Percentiles rank a stretch among this genome's conserved stretches.
These are phyloP conservation scores for Aspergillus clavatus DNA, from an alignment of 2,329 filamentous ascomycete genomes.

Conservation along the genomic window DNA sequence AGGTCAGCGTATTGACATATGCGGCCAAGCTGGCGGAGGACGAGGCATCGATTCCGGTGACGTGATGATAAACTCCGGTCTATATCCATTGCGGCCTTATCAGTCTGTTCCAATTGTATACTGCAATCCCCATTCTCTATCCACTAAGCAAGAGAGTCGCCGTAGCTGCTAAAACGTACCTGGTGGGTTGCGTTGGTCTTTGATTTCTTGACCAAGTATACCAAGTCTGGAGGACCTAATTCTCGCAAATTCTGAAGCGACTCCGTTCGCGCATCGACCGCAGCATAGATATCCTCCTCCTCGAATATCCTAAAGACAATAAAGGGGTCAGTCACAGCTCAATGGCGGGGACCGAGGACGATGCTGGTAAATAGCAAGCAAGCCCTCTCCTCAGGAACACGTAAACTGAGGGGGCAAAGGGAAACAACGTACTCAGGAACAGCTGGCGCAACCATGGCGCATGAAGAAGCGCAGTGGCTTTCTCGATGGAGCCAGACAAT, in stretches of 20 bases:
- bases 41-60: conserved; percentile 93
- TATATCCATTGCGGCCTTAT: conserved; percentile 36
- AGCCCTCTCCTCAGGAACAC: conserved; percentile 20
- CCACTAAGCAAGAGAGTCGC: neutral
- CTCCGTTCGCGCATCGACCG: conserved; percentile 88
- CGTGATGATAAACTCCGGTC: conserved; percentile 95
- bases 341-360: conserved; percentile 10
- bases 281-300: conserved; percentile 77
- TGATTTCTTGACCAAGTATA: conserved; percentile 81
- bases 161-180: conserved; percentile 35
- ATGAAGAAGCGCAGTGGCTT: conserved; percentile 18
- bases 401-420: conserved; percentile 22
- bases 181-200: conserved; percentile 55
- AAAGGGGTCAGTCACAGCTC: conserved; percentile 17
- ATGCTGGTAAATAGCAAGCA: conserved; percentile 19
- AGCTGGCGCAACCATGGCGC: conserved; percentile 66
- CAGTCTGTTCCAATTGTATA: conserved; percentile 3
- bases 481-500: conserved; percentile 1
- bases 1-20: conserved; percentile 96
- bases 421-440: conserved; percentile 63
- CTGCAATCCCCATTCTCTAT: neutral
- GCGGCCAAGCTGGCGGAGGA: conserved; percentile 94
- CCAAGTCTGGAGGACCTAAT: conserved; percentile 89
- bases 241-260: conserved; percentile 80
- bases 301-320: conserved; percentile 71